Base-by-base conservation (phyloP, 2,329 filamentous ascomycete species). In the Aspergillus tamarii region DNA sequence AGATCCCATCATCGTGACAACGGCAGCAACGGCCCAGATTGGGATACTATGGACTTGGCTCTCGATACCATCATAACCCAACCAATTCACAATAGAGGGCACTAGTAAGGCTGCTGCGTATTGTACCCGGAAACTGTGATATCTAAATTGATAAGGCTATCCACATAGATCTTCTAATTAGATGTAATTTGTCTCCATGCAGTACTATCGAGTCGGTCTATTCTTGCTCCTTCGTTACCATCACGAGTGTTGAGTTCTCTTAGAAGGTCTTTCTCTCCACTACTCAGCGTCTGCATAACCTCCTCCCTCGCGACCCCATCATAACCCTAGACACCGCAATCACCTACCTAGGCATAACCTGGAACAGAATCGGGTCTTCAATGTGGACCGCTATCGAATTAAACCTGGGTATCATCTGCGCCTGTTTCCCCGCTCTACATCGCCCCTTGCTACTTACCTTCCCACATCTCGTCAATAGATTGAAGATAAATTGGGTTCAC, bases 371-470 rank as follows among this genome's bases (percentile, higher is more conserved):
- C 52, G 62, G 65, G 12, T 74, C 75, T 19, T 76, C 77, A 9
- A 74, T 75, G 23, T 80, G 77, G 77, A 77, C 76, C 4, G 71
- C 74, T 12, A 71, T 79, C 46, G 78, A 80, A 67, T 70, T 70
- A 19, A 76, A 77, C 57, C 67, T 76, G 12, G 77, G 70, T 7
- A 74, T 80, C 28, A 75, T 79, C 39, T 79, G 77, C 61, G 75
- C 77, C 16, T 78, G 74, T 63, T 71, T 80, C 6, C 77, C 77
- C 4, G 76, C 77, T 68, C 68, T 74, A 14, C 67, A 71, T 45
- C 65, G 66, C 4, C 69, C 71, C 2, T 64, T 78, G 4, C 43
- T 62, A 14, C 43, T 64, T n/a, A 26, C 63, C 23, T 66, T 64
- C 43, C 65, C 66, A 14, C 32, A 32, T 10, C 23, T 66, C 26